Conservation (phyloP, 1,284 basidiomycete species). For the Apiotrichum laibachii region DNA sequence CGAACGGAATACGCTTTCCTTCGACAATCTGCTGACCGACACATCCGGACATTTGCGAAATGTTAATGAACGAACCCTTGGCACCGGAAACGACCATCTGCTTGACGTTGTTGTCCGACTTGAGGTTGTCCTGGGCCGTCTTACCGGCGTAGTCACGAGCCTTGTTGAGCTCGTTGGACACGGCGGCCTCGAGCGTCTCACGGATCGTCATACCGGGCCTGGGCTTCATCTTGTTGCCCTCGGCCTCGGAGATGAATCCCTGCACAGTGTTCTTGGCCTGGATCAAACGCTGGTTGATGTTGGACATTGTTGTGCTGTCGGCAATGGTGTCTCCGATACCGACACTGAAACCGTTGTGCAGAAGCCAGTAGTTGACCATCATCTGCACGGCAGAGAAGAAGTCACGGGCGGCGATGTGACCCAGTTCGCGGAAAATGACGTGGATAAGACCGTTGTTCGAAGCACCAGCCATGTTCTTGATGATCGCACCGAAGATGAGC, state of each 20-base stretch:
- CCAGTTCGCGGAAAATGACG: constrained; percentile 96
- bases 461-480: constrained; percentile 97
- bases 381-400: constrained; percentile 93
- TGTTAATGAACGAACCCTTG: constrained; percentile 99
- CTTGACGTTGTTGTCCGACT: constrained; percentile 99
- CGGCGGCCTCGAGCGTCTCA: constrained; percentile 93
- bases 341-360: constrained; percentile 98
- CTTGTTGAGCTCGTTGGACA: constrained; percentile 87
- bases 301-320: constrained; percentile 79
- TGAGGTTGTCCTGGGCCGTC: constrained; percentile 90
- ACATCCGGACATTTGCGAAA: constrained; percentile 99
- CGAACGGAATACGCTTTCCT: constrained; percentile 96
- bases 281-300: constrained; percentile 79
- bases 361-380: constrained; percentile 97
- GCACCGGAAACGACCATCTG: constrained; percentile 99
- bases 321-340: constrained; percentile 99
- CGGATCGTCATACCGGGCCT: constrained; percentile 98
- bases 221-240: constrained; percentile 77
- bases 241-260: constrained; percentile 71
- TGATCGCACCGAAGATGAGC: constrained; percentile 89
- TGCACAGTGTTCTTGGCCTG: constrained; percentile 74
- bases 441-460: constrained; percentile 93
- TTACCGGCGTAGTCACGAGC: constrained; percentile 95
- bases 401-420: constrained; percentile 84
- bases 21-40: constrained; percentile 99